Conservation (phyloP, 768 basidiomycete species). For the Daedalea quercina region DNA sequence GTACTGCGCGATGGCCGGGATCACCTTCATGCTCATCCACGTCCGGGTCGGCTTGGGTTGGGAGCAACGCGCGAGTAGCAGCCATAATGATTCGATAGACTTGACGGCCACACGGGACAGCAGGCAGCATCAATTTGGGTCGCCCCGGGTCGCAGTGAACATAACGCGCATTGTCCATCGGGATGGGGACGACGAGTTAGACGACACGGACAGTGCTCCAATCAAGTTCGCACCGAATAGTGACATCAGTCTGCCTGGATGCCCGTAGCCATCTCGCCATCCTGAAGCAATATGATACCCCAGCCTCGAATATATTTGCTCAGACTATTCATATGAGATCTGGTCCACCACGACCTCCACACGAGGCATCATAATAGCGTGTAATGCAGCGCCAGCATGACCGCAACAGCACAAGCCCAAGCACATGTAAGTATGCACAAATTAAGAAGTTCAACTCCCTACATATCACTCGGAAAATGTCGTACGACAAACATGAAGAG, state of each 20-base stretch:
- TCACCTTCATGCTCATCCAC: constrained; percentile 10
- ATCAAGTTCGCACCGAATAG: background rate
- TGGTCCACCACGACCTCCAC: no score
- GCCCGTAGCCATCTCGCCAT: no score
- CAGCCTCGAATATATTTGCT: no score
- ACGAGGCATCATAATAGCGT: no score
- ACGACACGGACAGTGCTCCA: background rate
- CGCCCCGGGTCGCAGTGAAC: background rate
- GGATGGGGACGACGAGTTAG: background rate
- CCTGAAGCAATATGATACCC: no score
- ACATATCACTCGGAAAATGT: no score
- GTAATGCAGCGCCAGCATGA: no score
- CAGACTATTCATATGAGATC: no score
- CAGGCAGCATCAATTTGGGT: background rate
- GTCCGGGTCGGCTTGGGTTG: constrained; percentile 11
- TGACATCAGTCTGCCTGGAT: background rate
- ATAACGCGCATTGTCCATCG: background rate
- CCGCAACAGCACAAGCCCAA: no score
- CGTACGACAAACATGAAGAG: no score
- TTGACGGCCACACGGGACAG: background rate
- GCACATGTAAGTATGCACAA: no score
- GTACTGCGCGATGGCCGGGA: constrained; percentile 5
- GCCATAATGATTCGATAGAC: background rate
- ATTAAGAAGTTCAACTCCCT: no score
- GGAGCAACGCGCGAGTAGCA: background rate